phyloP scores from a whole-genome alignment of 495 filamentous ascomycete species.

The Tuber magnatum region DNA sequence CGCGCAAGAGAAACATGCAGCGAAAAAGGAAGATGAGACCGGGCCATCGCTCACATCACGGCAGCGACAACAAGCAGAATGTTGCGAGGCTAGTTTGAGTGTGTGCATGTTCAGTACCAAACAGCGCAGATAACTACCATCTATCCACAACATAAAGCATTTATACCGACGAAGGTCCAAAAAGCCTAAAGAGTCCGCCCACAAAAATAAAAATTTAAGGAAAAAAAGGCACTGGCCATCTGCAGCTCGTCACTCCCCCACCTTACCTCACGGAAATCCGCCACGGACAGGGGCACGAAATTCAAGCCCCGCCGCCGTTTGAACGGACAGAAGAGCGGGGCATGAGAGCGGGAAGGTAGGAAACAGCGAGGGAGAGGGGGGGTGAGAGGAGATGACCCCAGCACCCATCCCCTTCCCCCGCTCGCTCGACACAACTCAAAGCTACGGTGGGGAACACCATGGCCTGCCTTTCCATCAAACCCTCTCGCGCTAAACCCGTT shows the following conservation, averaged over 20 bases:
- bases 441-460: conserved; percentile 7
- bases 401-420: conserved; percentile 4
- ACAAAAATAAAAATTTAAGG: not conserved
- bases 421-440: not conserved
- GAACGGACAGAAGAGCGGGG: conserved; percentile 1
- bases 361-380: not conserved
- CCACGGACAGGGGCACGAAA: not conserved
- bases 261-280: not conserved
- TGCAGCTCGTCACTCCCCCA: not conserved
- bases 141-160: not conserved
- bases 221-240: not conserved
- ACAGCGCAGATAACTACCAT: no score
- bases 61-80: not conserved
- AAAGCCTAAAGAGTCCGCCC: not conserved
- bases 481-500: conserved; percentile 5
- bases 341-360: not conserved
- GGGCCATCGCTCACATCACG: no score
- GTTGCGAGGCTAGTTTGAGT: no score
- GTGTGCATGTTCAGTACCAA: no score
- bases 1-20: not conserved
- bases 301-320: not conserved
- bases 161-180: not conserved
- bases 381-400: no score
- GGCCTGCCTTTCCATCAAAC: not conserved
- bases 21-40: no score